Percentiles rank a stretch among this genome's conserved stretches.
These are phyloP conservation scores for Shiraia sp. DNA, from an alignment of 2,329 filamentous ascomycete genomes.

Conservation along the genomic window DNA sequence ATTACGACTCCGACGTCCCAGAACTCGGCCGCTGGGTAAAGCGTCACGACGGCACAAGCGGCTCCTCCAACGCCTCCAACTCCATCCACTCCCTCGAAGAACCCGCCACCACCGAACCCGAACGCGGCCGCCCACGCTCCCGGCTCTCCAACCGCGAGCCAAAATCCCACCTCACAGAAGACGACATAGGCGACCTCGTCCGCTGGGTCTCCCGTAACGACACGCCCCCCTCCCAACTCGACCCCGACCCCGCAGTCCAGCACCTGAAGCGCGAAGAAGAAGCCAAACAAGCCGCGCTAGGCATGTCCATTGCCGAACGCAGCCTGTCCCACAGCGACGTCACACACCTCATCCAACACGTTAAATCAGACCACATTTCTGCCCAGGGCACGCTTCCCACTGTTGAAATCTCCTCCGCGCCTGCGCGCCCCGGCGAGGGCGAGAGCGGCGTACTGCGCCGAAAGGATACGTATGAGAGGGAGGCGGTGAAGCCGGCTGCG, in stretches of 20 bases:
- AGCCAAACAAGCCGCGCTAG: slow-evolving; percentile 4
- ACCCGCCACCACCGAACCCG: slow-evolving; percentile 3
- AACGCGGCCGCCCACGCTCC: slow-evolving; percentile 14
- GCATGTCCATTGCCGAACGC: slow-evolving; percentile 21
- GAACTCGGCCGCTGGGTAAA: slow-evolving; percentile 26
- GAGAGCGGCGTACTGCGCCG: background rate
- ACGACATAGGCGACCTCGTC: slow-evolving; percentile 32
- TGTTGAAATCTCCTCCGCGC: too few relatives aligned
- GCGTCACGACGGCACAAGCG: slow-evolving; percentile 28
- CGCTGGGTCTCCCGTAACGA: slow-evolving; percentile 28
- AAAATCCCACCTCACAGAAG: slow-evolving; percentile 16
- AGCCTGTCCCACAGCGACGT: slow-evolving; percentile 18
- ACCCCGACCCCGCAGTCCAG: too few relatives aligned
- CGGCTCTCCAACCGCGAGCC: slow-evolving; percentile 15
- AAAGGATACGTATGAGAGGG: background rate
- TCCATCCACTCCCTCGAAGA: slow-evolving; percentile 7
- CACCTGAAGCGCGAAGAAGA: slow-evolving; percentile 3
- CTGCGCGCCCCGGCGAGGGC: background rate
- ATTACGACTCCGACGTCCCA: slow-evolving; percentile 27
- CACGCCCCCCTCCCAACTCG: slow-evolving; percentile 12
- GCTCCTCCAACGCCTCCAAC: slow-evolving; percentile 17
- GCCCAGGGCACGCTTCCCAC: too few relatives aligned
- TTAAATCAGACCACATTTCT: background rate
- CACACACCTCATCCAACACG: slow-evolving; percentile 9
- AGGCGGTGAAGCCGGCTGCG: background rate